Base-by-base conservation (phyloP, 148 eudicot genomes). In the Nyssa sinensis region DNA sequence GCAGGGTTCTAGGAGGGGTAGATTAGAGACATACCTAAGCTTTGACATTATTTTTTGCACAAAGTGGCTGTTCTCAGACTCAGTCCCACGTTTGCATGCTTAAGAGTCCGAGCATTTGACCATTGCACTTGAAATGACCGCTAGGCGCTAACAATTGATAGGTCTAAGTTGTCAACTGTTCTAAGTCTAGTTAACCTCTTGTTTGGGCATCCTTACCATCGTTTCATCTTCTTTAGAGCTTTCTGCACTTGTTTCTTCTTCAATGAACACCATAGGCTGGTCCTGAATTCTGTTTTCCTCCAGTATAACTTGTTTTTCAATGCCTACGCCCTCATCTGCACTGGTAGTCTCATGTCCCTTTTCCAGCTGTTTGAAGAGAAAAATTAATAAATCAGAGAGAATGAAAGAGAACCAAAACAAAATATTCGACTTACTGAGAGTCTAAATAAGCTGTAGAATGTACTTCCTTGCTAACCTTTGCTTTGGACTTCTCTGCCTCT, bases 131-230 rank as follows among this genome's bases (percentile, higher is more conserved):
- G n/a, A n/a, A n/a, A n/a, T n/a, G n/a, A n/a, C n/a, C n/a, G n/a
- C n/a, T n/a, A n/a, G n/a, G n/a, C n/a, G n/a, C n/a, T n/a, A n/a
- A n/a, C n/a, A n/a, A n/a, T n/a, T n/a, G n/a, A n/a, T 30, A 5
- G 32, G 2, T 67, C 32, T n/a, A 41, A 21, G 23, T 44, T 24
- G 14, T 33, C 14, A 6, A 27, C 33, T 29, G 58, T 25, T 21
- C 7, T 1, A 27, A 27, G 64, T 70, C 58, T 61, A 41, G 37
- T 62, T 72, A 27, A 62, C 75, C 75, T 72, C 67, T 62, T 29
- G 3, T 41, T 49, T 41, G 19, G 67, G 41, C 37, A 72, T 62
- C 66, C 33, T 24, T 71, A 53, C 35, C 24, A 25, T 60, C 66
- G 16, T 37, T 51, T 23, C 23, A 19, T 60, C 64, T 27, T 71